Conservation (phyloP, 1,139 yeast species). For the Nakaseomyces delphensis region DNA sequence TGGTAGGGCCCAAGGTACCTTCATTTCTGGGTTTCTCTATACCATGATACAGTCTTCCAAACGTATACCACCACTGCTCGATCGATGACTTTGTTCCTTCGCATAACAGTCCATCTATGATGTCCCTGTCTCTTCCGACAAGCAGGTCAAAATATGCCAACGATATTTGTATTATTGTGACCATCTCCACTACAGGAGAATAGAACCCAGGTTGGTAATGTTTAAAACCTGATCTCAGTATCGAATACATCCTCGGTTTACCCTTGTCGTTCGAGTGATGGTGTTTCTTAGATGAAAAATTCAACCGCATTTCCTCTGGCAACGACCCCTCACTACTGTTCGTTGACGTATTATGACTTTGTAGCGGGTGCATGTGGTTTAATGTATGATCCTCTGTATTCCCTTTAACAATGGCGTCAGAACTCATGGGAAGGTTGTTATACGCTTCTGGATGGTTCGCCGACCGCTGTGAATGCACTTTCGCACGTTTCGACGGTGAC, state of each 20-base stretch:
- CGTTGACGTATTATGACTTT: background rate
- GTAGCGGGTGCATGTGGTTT: background rate
- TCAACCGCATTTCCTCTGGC: background rate
- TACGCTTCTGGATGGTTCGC: too few relatives aligned
- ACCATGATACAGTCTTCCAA: slow-evolving; percentile 55
- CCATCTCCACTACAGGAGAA: slow-evolving; percentile 51
- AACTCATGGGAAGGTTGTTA: too few relatives aligned
- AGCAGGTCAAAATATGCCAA: slow-evolving; percentile 70
- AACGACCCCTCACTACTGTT: background rate
- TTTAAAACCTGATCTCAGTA: background rate
- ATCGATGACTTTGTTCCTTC: slow-evolving; percentile 67
- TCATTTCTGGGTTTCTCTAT: slow-evolving; percentile 35
- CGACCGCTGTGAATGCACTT: too few relatives aligned
- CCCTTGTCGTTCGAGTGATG: background rate
- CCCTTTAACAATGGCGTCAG: too few relatives aligned
- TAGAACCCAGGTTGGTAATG: slow-evolving; percentile 8
- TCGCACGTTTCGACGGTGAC: background rate
- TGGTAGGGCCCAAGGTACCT: slow-evolving; percentile 53
- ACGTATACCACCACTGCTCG: slow-evolving; percentile 70
- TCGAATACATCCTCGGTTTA: background rate
- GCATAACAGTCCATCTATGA: slow-evolving; percentile 80
- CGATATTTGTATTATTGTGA: slow-evolving; percentile 64
- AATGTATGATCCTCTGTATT: too few relatives aligned
- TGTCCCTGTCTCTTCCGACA: slow-evolving; percentile 39
- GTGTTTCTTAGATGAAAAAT: background rate